phyloP scores from a whole-genome alignment of 345 rosid genomes.

The Eucalyptus lansdowneana region DNA sequence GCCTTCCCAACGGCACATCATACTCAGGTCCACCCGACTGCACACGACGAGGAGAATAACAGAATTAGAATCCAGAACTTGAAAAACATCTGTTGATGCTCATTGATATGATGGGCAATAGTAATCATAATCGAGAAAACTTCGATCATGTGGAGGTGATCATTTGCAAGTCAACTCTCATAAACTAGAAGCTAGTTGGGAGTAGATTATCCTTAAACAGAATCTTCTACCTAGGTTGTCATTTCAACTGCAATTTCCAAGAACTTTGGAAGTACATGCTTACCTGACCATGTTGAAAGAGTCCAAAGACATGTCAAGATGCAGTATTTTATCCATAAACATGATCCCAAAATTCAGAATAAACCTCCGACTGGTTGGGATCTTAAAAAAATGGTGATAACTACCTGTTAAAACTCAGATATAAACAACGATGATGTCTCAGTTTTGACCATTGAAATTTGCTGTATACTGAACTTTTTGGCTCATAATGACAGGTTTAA shows the following conservation, averaged over 20 bases:
- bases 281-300: background rate
- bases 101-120: background rate
- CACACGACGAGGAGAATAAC: background rate
- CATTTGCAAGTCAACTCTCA: background rate
- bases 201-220: background rate
- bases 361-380: background rate
- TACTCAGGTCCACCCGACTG: constrained; percentile 86
- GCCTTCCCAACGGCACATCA: constrained; percentile 55
- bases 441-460: background rate
- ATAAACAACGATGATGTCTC: background rate
- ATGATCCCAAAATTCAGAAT: background rate
- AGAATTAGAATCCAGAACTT: background rate
- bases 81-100: background rate
- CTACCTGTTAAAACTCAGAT: background rate
- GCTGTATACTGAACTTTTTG: background rate
- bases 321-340: background rate
- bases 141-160: background rate
- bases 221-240: background rate
- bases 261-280: background rate
- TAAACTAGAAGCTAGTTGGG: background rate
- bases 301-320: background rate
- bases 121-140: background rate
- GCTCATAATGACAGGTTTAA: background rate
- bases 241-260: background rate
- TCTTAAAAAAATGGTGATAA: background rate